Evolutionary conservation across 2,329 filamentous ascomycete genomes (phyloP), one percentile per base, ranked within the genome.

Genomic region (Verticillium nonalfalfae): DNA sequence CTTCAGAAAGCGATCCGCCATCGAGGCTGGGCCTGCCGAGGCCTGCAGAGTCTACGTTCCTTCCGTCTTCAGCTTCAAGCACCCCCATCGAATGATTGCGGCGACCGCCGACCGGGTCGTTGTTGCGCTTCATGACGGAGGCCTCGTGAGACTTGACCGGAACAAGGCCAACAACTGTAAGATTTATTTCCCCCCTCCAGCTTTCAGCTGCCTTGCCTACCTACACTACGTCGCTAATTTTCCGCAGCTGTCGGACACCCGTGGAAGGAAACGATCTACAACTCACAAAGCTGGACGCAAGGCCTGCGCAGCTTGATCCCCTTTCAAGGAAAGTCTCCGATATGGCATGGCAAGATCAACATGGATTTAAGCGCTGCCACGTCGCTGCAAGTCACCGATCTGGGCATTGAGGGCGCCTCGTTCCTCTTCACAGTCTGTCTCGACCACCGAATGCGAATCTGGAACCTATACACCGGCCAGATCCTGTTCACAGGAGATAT

Each of bases 361-460:
- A 82, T 91, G 74, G 89, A 93, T 64, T 78, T 85, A 63, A 87
- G 85, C 61, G 83, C 90, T 2, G 87, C 88, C 3, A 87, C 86
- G 0, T 87, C 89, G 4, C 82, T 85, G 65, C 74, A 85, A 72
- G 73, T 83, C 59, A 80, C 82, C 11, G 74, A 77, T 34, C 74
- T 85, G 63, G 83, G 81, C 3, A 72, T 82, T 21, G 76, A 82
- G 9, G 74, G 78, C 58, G 75, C 75, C 6, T 75, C 80, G 1
- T 88, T 85, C 66, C 79, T 85, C 1, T 91, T 97, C 68, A 93
- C 93, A 0, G 86, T 97, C 57, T 95, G 90, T 65, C 79, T 99
- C 63, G 93, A 99, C 68, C 93, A 99, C 72, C 89, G 87, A 11
- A 78, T 99, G 71, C 88, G 93, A 69, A 87, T 95, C 45, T 98